A percentile compares a stretch with the other conserved stretches of the same genome.
These are phyloP conservation scores for Fusarium pilosicola DNA, from an alignment of 2,329 filamentous ascomycete genomes.

Conservation along the genomic window DNA sequence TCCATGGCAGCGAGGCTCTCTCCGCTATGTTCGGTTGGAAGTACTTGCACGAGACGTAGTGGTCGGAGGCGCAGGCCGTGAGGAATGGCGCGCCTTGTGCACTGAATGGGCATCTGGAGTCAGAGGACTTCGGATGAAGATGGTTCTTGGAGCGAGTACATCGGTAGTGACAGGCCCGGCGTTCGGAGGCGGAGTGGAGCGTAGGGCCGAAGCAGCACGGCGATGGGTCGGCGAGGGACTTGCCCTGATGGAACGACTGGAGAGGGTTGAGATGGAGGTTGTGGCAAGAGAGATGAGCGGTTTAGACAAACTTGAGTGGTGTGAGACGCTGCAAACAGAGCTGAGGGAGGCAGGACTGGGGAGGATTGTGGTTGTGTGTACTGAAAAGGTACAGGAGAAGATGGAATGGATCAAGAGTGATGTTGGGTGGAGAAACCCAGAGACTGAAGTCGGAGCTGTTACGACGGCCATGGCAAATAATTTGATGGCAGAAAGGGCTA, in stretches of 20 bases:
- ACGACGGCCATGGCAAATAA: not conserved
- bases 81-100: slow-evolving; percentile 53
- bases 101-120: slow-evolving; percentile 49
- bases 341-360: slow-evolving; percentile 37
- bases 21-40: slow-evolving; percentile 56
- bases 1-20: slow-evolving; percentile 54
- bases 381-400: slow-evolving; percentile 41
- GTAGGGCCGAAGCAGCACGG: slow-evolving; percentile 28
- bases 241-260: slow-evolving; percentile 44
- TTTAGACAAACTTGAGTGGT: slow-evolving; percentile 51
- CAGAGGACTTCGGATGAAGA: slow-evolving; percentile 53
- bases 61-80: slow-evolving; percentile 37
- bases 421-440: slow-evolving; percentile 26
- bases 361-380: slow-evolving; percentile 37
- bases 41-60: slow-evolving; percentile 52
- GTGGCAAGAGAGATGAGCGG: slow-evolving; percentile 46
- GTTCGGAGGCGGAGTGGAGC: slow-evolving; percentile 27
- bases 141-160: slow-evolving; percentile 44
- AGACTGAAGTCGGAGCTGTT: not conserved
- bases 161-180: slow-evolving; percentile 37
- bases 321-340: slow-evolving; percentile 43
- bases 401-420: slow-evolving; percentile 42
- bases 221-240: slow-evolving; percentile 46
- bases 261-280: slow-evolving; percentile 55
- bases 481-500: not conserved